phyloP scores from a whole-genome alignment of 371 early-diverging fungal species.

The Actinomortierella wolfii region DNA sequence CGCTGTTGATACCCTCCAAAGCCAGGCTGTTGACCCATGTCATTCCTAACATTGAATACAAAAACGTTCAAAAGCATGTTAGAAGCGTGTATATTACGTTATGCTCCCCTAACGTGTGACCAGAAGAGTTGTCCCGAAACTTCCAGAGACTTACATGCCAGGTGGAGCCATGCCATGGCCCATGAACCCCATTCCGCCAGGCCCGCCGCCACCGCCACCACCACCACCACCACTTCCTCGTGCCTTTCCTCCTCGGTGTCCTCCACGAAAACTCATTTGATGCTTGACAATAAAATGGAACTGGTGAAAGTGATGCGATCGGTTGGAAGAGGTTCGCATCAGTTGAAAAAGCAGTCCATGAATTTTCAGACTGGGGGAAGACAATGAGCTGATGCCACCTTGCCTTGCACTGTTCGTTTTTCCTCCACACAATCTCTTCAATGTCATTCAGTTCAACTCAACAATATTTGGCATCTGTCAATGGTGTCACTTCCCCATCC shows the following conservation, averaged over 20 bases:
- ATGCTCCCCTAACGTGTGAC: no score
- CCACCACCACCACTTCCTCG: conserved; percentile 18
- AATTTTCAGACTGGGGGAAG: no score
- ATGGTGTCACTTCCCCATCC: conserved; percentile 29
- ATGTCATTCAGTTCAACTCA: conserved; percentile 34
- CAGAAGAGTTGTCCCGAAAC: background rate
- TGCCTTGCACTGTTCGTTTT: background rate
- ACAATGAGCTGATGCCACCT: no score
- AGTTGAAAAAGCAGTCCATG: conserved; percentile 2
- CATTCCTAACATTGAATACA: conserved; percentile 14
- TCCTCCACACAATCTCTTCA: background rate
- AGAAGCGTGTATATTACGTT: background rate
- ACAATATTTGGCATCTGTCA: conserved; percentile 35
- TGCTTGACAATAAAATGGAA: background rate
- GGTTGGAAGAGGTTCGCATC: background rate
- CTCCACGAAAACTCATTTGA: conserved; percentile 23
- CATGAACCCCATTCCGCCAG: conserved; percentile 39
- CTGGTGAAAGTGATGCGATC: background rate
- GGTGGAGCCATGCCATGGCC: conserved; percentile 5
- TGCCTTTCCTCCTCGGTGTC: conserved; percentile 34
- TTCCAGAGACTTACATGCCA: background rate
- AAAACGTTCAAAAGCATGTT: background rate
- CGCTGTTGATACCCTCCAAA: no score
- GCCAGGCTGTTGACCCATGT: conserved; percentile 7
- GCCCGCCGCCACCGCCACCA: conserved; percentile 22